Conservation (phyloP, 2,329 filamentous ascomycete genomes). For the Nothopassalora personata region DNA sequence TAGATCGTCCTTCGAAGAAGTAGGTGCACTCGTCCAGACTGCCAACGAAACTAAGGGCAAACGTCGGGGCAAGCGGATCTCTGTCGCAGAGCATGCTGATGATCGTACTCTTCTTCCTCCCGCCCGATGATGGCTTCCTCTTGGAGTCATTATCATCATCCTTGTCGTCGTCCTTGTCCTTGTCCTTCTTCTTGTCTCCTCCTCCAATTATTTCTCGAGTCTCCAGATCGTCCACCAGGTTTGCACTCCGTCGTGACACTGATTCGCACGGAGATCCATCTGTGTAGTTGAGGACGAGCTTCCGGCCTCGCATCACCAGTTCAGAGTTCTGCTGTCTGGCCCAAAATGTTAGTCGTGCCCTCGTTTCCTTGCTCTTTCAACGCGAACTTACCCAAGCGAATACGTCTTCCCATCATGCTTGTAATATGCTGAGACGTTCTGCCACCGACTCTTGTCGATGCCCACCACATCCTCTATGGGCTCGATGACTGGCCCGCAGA, state of each 20-base stretch:
- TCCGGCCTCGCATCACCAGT: conserved; percentile 59
- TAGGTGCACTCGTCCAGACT: conserved; percentile 84
- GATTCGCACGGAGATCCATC: conserved; percentile 44
- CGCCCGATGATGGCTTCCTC: conserved; percentile 44
- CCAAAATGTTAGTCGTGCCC: conserved; percentile 3
- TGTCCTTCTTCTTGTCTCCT: conserved; percentile 28
- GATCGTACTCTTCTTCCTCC: conserved; percentile 73
- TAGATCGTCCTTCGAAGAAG: conserved; percentile 86
- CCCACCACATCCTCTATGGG: conserved; percentile 51
- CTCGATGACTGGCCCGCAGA: conserved; percentile 71
- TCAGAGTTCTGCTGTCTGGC: conserved; percentile 50
- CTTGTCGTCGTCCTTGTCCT: conserved; percentile 34
- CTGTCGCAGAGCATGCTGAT: conserved; percentile 92
- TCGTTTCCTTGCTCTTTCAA: not conserved
- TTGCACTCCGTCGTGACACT: conserved; percentile 27
- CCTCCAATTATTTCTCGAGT: conserved; percentile 38
- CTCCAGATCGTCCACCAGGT: conserved; percentile 22
- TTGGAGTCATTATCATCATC: conserved; percentile 22
- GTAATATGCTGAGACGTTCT: conserved; percentile 77
- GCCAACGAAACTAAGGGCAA: conserved; percentile 77
- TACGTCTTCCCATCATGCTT: conserved; percentile 59
- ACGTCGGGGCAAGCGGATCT: conserved; percentile 63
- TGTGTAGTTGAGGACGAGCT: conserved; percentile 51
- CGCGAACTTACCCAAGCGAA: conserved; percentile 63
- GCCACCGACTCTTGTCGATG: conserved; percentile 57